Evolutionary conservation across 805 yeast species (phyloP).

Genomic region (Starmerella riodocensis): DNA sequence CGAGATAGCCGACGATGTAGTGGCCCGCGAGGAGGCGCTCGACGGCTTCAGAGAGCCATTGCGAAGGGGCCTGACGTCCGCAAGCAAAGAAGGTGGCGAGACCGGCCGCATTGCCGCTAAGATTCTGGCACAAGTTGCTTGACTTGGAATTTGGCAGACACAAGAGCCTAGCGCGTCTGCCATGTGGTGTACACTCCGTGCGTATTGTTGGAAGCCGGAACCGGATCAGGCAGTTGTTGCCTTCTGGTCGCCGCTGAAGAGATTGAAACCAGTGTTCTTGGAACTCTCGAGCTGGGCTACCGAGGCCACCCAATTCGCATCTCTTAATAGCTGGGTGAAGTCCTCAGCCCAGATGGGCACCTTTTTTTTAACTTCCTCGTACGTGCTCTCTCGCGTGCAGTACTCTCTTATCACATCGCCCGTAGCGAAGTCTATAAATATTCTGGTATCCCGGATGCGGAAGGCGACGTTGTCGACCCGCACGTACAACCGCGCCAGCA

Average conservation of each 20-base stretch:
- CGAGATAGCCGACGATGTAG: conserved; percentile 21
- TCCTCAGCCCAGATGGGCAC: conserved; percentile 42
- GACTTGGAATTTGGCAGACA: background rate
- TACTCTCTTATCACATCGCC: conserved; percentile 60
- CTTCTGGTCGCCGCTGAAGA: too few relatives aligned
- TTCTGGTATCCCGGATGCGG: conserved; percentile 70
- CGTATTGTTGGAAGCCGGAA: too few relatives aligned
- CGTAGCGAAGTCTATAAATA: conserved; percentile 63
- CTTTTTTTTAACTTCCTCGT: conserved; percentile 34
- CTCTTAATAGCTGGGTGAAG: conserved; percentile 59
- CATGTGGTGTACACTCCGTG: background rate
- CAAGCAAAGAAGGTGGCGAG: conserved; percentile 15
- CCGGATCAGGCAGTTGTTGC: too few relatives aligned
- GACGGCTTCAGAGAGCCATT: conserved; percentile 9
- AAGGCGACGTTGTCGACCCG: conserved; percentile 84
- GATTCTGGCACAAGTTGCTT: conserved; percentile 2
- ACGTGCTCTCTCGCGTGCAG: conserved; percentile 51
- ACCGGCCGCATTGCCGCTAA: conserved; percentile 13
- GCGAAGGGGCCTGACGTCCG: conserved; percentile 5
- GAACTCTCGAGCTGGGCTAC: conserved; percentile 1
- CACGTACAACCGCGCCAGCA: conserved; percentile 65
- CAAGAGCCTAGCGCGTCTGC: background rate
- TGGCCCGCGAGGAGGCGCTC: conserved; percentile 19
- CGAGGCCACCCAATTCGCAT: conserved; percentile 62
- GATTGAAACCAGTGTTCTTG: too few relatives aligned